These are phyloP conservation scores for Tetraselmis striata DNA, from an alignment of 139 green algal genomes.

Conservation along the genomic window DNA sequence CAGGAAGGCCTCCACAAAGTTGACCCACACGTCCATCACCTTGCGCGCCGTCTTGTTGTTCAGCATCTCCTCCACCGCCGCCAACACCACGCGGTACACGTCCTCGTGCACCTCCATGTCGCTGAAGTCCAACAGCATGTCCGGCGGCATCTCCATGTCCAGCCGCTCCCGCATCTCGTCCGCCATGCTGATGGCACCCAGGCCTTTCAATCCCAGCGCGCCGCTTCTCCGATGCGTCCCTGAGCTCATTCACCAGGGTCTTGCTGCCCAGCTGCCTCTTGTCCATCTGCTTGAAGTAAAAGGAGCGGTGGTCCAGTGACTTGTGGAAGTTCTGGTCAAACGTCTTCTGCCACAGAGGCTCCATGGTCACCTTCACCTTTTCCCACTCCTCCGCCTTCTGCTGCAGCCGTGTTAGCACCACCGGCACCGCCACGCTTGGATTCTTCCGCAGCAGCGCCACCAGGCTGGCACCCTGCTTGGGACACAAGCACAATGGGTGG, in stretches of 20 bases:
- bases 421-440: constrained; percentile 72
- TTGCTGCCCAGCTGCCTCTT: constrained; percentile 90
- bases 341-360: constrained; percentile 74
- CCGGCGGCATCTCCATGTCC: constrained; percentile 59
- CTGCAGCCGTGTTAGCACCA: constrained; percentile 78
- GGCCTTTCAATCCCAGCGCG: constrained; percentile 27
- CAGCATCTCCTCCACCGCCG: constrained; percentile 58
- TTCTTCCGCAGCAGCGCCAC: constrained; percentile 81
- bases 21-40: constrained; percentile 66
- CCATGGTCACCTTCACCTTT: constrained; percentile 69
- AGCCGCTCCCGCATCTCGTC: constrained; percentile 27
- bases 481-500: too few relatives aligned
- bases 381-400: constrained; percentile 93
- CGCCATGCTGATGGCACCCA: constrained; percentile 25
- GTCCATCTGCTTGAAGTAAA: constrained; percentile 99
- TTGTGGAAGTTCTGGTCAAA: constrained; percentile 98
- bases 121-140: constrained; percentile 35
- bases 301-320: constrained; percentile 92
- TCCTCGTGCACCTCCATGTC: constrained; percentile 63
- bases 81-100: constrained; percentile 66
- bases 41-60: constrained; percentile 24
- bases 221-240: constrained; percentile 74
- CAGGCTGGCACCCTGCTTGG: constrained; percentile 46
- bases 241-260: constrained; percentile 82
- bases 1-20: constrained; percentile 85